Conservation (phyloP, 495 filamentous ascomycete genomes). For the Penicillium egyptiacum region DNA sequence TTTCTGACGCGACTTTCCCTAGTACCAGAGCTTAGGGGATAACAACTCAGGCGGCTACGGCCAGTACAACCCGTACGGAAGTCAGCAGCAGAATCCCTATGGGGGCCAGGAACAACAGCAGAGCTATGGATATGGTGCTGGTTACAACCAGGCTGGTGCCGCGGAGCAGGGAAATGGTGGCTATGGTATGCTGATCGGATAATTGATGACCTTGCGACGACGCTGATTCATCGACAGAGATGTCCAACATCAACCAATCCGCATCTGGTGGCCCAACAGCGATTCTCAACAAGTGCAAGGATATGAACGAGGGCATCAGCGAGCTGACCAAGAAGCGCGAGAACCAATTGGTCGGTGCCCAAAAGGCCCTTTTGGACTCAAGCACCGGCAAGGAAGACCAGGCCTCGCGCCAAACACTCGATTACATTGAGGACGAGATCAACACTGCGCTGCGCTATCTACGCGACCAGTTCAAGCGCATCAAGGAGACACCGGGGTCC, state of each 20-base stretch:
- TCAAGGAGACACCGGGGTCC: conserved; percentile 77
- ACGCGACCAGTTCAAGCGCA: conserved; percentile 66
- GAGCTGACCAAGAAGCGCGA: conserved; percentile 43
- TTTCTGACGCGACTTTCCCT: conserved; percentile 2
- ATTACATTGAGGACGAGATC: conserved; percentile 74
- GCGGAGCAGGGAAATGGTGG: conserved; percentile 39
- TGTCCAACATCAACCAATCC: conserved; percentile 56
- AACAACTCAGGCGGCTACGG: conserved; percentile 53
- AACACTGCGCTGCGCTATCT: conserved; percentile 78
- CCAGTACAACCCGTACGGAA: conserved; percentile 62
- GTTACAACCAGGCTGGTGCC: conserved; percentile 45
- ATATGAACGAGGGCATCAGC: conserved; percentile 70
- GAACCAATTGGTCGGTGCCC: conserved; percentile 37
- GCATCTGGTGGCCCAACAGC: conserved; percentile 61
- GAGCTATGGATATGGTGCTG: conserved; percentile 46
- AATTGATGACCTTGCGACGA: conserved; percentile 10
- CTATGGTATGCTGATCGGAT: conserved; percentile 39
- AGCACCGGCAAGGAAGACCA: conserved; percentile 48
- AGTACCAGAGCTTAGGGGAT: conserved; percentile 39
- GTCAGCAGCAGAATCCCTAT: conserved; percentile 48
- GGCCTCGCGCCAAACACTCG: conserved; percentile 43
- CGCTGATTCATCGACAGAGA: conserved; percentile 53
- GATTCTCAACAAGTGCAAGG: conserved; percentile 78
- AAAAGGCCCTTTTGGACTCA: conserved; percentile 46
- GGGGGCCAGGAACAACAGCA: conserved; percentile 31